Evolutionary conservation across 108 stramenopile genomes (phyloP).

Genomic region (Discostella stelligeroides): DNA sequence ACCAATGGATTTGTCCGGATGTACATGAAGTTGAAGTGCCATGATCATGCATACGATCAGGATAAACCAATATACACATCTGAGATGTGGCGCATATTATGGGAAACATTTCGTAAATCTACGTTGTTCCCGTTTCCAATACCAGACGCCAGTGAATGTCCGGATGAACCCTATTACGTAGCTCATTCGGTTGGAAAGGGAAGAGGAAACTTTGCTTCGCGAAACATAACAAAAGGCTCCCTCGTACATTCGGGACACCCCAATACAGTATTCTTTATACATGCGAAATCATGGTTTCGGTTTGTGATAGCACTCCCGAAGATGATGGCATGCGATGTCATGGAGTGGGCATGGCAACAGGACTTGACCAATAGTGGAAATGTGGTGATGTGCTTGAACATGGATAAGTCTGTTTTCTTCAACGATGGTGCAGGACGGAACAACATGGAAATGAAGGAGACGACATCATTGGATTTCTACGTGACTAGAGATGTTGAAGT

Average conservation of each 20-base stretch:
- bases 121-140: constrained; percentile 17
- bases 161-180: background rate
- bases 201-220: constrained; percentile 22
- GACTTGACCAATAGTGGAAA: constrained; percentile 32
- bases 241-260: constrained; percentile 19
- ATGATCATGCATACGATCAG: constrained; percentile 7
- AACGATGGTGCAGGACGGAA: constrained; percentile 13
- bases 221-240: constrained; percentile 23
- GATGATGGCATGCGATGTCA: constrained; percentile 21
- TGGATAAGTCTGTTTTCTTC: constrained; percentile 22
- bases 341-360: constrained; percentile 28
- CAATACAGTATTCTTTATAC: constrained; percentile 29
- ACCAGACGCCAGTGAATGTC: background rate
- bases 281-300: constrained; percentile 19
- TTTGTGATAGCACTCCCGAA: constrained; percentile 16
- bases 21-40: constrained; percentile 10
- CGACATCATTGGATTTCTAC: constrained; percentile 24
- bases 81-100: constrained; percentile 10
- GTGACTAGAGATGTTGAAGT: constrained; percentile 13
- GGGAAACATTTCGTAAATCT: constrained; percentile 12
- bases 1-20: background rate
- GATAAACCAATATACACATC: constrained; percentile 19
- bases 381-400: constrained; percentile 23
- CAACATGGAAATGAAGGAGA: constrained; percentile 24
- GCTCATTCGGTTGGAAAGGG: constrained; percentile 19